Evolutionary conservation across 768 basidiomycete species (phyloP), one percentile per base, ranked within the genome.

Genomic region (Kockovaella imperatae): DNA sequence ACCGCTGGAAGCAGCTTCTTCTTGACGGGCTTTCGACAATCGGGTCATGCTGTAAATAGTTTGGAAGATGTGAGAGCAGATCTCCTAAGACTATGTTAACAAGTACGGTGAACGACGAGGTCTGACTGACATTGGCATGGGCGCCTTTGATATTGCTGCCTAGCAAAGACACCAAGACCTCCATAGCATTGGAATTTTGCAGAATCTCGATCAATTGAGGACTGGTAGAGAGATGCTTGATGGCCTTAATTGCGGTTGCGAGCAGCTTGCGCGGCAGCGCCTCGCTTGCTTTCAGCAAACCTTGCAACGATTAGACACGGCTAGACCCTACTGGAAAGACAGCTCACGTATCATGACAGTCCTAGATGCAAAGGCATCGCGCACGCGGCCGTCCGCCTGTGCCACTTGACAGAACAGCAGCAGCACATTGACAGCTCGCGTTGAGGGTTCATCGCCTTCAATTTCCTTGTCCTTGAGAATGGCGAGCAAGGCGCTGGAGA

Each of bases 191-290:
- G 15, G 91, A 89, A 52, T 96, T 95, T 71, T 97, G 93, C 7
- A 99, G 76, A 0, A 91, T 86, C 54, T 97, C 91, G 21, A 95
- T 80, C 21, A 95, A 72, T 3, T 81, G 84, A 1, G 89, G 77
- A 53, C 84, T 89, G 83, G 96, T 99, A 14, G 90, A 91, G 4
- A 97, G 76, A 67, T 97, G 91, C 64, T 96, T 96, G 64, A 97
- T 81, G 2, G 90, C 87, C 73, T 95, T 95, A 56, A 97, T 78
- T 76, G 90, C 81, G 25, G 83, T 79, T 1, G 90, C 85, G 11
- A 96, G 78, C 56, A 87, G 82, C 48, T 88, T 84, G n/a, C 86
- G 82, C 48, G 89, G 84, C 17, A 99, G 78, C 2, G 86, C 71
- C 58, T 87, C 83, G 68, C 89, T 90, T 6, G 87, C 88, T 21